Base-by-base conservation (phyloP, 1,284 basidiomycete genomes). In the Sphaerobolus stellatus region DNA sequence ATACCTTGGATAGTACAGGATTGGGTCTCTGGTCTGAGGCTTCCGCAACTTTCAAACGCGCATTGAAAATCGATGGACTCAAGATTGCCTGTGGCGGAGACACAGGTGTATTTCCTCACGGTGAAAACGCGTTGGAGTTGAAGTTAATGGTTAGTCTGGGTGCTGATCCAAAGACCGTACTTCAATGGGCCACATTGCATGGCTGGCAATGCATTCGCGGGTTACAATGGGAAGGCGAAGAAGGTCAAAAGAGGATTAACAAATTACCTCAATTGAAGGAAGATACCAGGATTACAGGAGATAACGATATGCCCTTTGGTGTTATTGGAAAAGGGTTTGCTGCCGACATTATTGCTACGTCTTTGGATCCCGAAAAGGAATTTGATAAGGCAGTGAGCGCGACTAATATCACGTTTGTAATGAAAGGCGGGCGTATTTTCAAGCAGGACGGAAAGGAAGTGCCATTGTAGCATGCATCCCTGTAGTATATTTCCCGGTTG, bases 51-150 rank as follows among this genome's bases (percentile, higher is more conserved):
- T 86, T 88, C 69, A 61, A 66, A 50, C 65, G 64, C 2, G 82
- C 78, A 7, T 62, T 85, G 9, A 65, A 68, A 24, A 60, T 65
- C 2, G 74, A 72, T 1, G 63, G 77, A 56, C 71, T 75, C 18
- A 75, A 74, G 25, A 75, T 86, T 51, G 82, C 81, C 4, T 81
- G 80, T 62, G 83, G 83, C 3, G 83, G 83, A 2, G 83, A 86
- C 64, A 86, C 83, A 0, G 83, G 83, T 2, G 75, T 77, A 2
- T 87, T 86, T 65, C 61, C 78, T 29, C 84, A 85, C 62, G 83
- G 83, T 1, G 71, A 77, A 55, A 87, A 87, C 60, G 75, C 80
- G 27, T 66, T 81, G 36, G 84, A 86, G 71, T 71, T 86, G 73
- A 71, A 78, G 61, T 66, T 85, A 20, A 85, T 86, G 84, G 76